These are phyloP conservation scores for Berkeleyomyces rouxiae DNA, from an alignment of 2,329 filamentous ascomycete species.

Conservation along the genomic window DNA sequence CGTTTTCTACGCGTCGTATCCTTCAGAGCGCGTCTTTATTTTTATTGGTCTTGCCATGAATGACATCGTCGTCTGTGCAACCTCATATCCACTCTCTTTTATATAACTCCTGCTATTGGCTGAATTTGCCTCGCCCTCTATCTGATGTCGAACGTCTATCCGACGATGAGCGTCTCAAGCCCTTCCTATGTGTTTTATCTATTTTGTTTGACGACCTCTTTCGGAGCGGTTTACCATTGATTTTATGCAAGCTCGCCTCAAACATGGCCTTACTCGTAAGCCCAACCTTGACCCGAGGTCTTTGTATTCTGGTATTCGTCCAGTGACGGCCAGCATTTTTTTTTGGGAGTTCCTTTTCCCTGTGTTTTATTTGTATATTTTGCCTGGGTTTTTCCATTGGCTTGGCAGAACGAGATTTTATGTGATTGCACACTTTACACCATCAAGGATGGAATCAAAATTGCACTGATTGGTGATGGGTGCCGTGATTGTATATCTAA, in stretches of 20 bases:
- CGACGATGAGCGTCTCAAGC: not conserved
- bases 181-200: not conserved
- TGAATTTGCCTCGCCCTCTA: not conserved
- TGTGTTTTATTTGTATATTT: not conserved
- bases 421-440: too few relatives aligned
- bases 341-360: not conserved
- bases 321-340: not conserved
- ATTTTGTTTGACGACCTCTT: conserved; percentile 3
- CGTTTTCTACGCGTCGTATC: not conserved
- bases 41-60: not conserved
- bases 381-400: too few relatives aligned
- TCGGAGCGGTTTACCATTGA: not conserved
- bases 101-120: not conserved
- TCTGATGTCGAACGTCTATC: not conserved
- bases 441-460: too few relatives aligned
- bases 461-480: too few relatives aligned
- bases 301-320: not conserved
- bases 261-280: not conserved
- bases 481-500: too few relatives aligned
- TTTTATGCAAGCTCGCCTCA: not conserved
- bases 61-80: not conserved
- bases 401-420: too few relatives aligned
- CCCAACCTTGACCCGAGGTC: not conserved
- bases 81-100: not conserved
- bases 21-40: not conserved